Evolutionary conservation across 495 filamentous ascomycete species (phyloP).

Genomic region (Haplographium delicatum): DNA sequence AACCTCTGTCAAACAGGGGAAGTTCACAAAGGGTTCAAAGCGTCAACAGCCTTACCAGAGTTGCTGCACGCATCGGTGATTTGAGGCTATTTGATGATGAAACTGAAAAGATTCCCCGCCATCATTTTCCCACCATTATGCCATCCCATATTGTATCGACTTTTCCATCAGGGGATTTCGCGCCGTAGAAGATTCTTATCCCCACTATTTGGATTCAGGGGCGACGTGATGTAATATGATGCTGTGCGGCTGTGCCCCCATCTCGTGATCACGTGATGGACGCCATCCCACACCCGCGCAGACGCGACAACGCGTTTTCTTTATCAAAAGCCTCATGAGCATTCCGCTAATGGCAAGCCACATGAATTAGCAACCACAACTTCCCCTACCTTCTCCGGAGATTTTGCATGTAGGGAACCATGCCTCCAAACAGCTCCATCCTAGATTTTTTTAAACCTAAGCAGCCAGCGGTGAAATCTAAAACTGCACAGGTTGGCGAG

Average conservation of each 20-base stretch:
- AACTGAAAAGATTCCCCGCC: too few species aligned
- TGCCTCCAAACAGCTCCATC: slow-evolving; percentile 8
- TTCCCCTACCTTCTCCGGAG: too few species aligned
- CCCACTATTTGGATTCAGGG: too few species aligned
- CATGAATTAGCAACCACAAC: too few species aligned
- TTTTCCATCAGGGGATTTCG: too few species aligned
- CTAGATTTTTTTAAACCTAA: slow-evolving; percentile 15
- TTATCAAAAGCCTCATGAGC: not conserved
- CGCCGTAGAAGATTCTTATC: too few species aligned
- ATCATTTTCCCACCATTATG: not conserved
- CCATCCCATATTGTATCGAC: not conserved
- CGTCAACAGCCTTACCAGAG: not conserved
- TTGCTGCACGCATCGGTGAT: not conserved
- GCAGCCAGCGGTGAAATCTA: not conserved
- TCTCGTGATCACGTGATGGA: not conserved
- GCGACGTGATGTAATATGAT: not conserved
- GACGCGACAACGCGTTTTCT: not conserved
- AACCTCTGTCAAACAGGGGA: slow-evolving; percentile 9
- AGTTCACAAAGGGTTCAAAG: not conserved
- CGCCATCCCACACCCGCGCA: not conserved
- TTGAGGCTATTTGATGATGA: not conserved
- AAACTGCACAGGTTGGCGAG: too few species aligned
- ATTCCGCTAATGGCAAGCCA: too few species aligned
- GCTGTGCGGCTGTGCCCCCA: not conserved
- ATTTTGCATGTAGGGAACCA: not conserved